These are phyloP conservation scores for Bacidia rubella DNA, from an alignment of 495 filamentous ascomycete genomes.

Conservation along the genomic window DNA sequence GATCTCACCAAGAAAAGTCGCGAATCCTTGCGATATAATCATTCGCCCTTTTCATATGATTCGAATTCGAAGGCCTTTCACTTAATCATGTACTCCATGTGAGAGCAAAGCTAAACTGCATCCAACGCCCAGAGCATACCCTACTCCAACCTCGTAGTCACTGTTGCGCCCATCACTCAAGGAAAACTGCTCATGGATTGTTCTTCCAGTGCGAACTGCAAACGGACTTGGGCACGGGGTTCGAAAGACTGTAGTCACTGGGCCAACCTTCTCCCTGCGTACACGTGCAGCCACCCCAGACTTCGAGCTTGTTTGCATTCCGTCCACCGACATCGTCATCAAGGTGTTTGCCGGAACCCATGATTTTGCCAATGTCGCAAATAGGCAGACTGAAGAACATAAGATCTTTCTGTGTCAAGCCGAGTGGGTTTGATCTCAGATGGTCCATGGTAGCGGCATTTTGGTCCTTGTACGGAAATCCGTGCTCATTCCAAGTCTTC, in stretches of 20 bases:
- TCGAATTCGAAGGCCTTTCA: too few relatives aligned
- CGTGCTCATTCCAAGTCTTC: conserved; percentile 1
- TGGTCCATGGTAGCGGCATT: conserved; percentile 3
- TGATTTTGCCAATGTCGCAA: not conserved
- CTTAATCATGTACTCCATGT: too few relatives aligned
- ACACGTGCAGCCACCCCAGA: not conserved
- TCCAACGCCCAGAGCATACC: too few relatives aligned
- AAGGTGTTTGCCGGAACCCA: not conserved
- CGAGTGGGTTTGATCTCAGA: not conserved
- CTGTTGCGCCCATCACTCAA: too few relatives aligned
- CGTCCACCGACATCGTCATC: not conserved
- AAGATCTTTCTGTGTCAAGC: not conserved
- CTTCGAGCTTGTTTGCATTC: not conserved
- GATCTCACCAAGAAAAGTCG: too few relatives aligned
- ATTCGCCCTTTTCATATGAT: too few relatives aligned
- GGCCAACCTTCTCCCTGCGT: not conserved
- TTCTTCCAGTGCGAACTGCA: not conserved
- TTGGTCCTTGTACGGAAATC: conserved; percentile 1
- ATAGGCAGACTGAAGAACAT: conserved; percentile 4
- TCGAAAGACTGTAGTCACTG: not conserved
- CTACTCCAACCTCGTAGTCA: too few relatives aligned
- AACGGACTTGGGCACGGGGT: not conserved
- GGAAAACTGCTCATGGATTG: too few relatives aligned
- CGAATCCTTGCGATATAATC: too few relatives aligned
- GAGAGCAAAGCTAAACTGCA: too few relatives aligned